A percentile compares a stretch with the other conserved stretches of the same genome.
These are phyloP conservation scores for Chlorella sp. DNA, from an alignment of 139 green algal species.

Conservation along the genomic window DNA sequence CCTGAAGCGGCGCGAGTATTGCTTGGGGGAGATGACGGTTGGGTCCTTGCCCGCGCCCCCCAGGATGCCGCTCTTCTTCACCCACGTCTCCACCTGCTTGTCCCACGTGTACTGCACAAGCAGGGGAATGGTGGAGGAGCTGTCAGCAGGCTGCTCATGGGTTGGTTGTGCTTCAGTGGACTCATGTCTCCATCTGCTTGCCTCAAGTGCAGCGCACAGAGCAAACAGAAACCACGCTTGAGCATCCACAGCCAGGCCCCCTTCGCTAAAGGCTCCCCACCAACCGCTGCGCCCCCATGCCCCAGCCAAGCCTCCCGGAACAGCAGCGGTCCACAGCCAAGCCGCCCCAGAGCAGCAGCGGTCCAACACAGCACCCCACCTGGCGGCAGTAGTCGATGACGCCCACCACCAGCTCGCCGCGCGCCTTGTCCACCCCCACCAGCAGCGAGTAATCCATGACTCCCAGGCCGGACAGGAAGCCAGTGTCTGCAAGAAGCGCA, in stretches of 20 bases:
- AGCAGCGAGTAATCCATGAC: conserved; percentile 99
- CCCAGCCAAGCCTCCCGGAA: no score
- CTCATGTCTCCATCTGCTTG: no score
- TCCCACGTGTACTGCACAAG: conserved; percentile 94
- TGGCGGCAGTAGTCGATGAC: conserved; percentile 96
- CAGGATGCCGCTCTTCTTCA: conserved; percentile 94
- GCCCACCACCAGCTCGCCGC: conserved; percentile 83
- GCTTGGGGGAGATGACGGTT: conserved; percentile 94
- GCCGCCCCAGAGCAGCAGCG: no score
- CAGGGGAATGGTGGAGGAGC: no score
- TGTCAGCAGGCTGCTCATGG: no score
- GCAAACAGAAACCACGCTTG: no score
- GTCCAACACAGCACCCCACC: background rate
- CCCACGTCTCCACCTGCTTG: conserved; percentile 97
- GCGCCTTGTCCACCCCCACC: conserved; percentile 76
- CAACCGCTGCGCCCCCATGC: no score
- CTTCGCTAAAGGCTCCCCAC: no score
- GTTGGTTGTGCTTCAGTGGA: no score
- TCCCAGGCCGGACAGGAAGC: conserved; percentile 84
- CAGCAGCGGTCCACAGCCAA: no score
- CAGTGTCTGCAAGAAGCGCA: background rate
- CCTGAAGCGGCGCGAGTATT: conserved; percentile 94
- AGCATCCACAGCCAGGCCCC: no score
- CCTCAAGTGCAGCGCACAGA: no score
- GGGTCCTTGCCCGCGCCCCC: conserved; percentile 85